A percentile compares a stretch with the other conserved stretches of the same genome.
Conservation (phyloP, 2,329 filamentous ascomycete genomes). For the Harringtonia aguacate region DNA sequence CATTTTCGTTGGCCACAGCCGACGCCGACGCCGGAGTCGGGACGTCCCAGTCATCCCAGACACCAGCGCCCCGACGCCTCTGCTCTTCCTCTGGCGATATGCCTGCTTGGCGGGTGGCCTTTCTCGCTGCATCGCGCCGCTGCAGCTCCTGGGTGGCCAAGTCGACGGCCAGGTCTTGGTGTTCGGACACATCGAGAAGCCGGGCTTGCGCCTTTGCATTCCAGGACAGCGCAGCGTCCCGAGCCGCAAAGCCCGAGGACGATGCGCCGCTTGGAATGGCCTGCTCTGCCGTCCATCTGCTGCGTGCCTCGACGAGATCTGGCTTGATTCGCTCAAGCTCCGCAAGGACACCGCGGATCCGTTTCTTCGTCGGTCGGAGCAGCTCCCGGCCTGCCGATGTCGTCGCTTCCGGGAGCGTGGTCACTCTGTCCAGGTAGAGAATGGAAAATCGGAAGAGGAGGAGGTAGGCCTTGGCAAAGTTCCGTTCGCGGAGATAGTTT, state of each 20-base stretch:
- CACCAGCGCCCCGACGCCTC: slow-evolving; percentile 34
- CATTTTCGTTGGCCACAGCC: slow-evolving; percentile 13
- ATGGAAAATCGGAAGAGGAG: slow-evolving; percentile 83
- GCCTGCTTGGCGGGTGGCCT: slow-evolving; percentile 45
- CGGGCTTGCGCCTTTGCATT: slow-evolving; percentile 30
- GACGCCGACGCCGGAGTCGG: slow-evolving; percentile 13
- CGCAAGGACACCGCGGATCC: slow-evolving; percentile 48
- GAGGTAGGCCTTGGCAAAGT: slow-evolving; percentile 80
- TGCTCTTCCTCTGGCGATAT: slow-evolving; percentile 47
- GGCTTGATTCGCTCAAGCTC: slow-evolving; percentile 73
- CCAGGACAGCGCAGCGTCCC: slow-evolving; percentile 49
- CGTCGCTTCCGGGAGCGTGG: slow-evolving; percentile 64
- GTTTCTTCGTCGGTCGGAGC: slow-evolving; percentile 40
- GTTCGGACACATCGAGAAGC: slow-evolving; percentile 57
- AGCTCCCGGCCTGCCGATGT: slow-evolving; percentile 53
- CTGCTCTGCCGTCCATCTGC: slow-evolving; percentile 50
- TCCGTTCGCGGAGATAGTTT: slow-evolving; percentile 76
- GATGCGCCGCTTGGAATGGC: slow-evolving; percentile 19
- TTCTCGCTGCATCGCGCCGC: slow-evolving; percentile 52
- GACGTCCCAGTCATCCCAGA: slow-evolving; percentile 31
- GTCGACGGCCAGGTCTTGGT: slow-evolving; percentile 66
- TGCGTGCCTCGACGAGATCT: slow-evolving; percentile 59
- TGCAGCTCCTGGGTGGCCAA: slow-evolving; percentile 63
- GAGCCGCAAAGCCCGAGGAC: slow-evolving; percentile 38
- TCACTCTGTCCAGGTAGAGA: slow-evolving; percentile 68